Base-by-base conservation (phyloP, 129 eudicot genomes). In the Silybum marianum region DNA sequence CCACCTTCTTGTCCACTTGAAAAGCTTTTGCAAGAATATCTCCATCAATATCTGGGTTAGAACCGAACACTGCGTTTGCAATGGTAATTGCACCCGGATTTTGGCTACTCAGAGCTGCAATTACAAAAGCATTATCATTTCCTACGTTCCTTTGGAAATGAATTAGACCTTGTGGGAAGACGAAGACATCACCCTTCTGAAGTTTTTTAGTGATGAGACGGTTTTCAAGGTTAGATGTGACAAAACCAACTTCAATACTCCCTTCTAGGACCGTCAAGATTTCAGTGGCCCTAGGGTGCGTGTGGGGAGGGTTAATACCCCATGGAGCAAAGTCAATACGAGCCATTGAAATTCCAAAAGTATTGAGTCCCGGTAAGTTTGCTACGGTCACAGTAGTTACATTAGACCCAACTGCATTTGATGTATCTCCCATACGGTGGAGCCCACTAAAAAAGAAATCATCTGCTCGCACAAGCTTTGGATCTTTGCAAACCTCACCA, bases 101-200 rank as follows among this genome's bases (percentile, higher is more conserved):
- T 32, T 86, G 89, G 80, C 89, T 86, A 72, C 85, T 86, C 32
- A 86, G 71, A 38, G 67, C 87, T 16, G 87, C 85, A 16, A 86
- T 75, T 7, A 82, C 87, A 30, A 83, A 22, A 7, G 89, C 86
- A 72, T 19, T 9, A n/a, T 16, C 78, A 39, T 48, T 4, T 73
- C 81, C 89, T 14, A 9, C 22, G 23, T 82, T 86, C 36, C 76
- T 16, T 12, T 82, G 86, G 44, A 78, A 86, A 38, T 86, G 89
- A 22, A 86, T 63, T 54, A 86, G 81, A n/a, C 86, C 77, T 77
- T 78, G 22, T 14, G 89, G 89, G 44, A 86, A 86, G 24, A 86
- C 86, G 6, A 86, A 86, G 14, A 86, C 86, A 39, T 86, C 89
- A 7, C 89, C 89, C 46, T 78, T 26, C 1, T 39, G n/a, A 14